Conservation (phyloP, 192 early-diverging fungal species). For the Dimargaris verticillata region DNA sequence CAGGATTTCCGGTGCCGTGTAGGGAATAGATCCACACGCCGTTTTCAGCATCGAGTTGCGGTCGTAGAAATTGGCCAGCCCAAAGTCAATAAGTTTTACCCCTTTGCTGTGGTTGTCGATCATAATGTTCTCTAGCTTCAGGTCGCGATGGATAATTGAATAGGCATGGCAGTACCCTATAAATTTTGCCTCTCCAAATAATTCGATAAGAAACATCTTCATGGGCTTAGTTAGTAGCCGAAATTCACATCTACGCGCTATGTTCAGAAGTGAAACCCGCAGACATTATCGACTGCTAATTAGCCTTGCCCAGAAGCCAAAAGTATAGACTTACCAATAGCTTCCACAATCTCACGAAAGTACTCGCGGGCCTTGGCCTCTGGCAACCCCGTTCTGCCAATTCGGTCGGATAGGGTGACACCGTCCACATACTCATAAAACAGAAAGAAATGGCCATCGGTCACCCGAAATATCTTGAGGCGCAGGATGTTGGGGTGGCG, state of each 20-base stretch:
- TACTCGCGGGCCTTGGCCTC: conserved; percentile 20
- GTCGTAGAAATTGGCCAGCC: conserved; percentile 68
- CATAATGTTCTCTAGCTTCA: conserved; percentile 82
- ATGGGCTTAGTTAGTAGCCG: too few relatives aligned
- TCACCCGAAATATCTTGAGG: conserved; percentile 26
- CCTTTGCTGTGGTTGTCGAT: conserved; percentile 28
- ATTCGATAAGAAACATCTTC: too few relatives aligned
- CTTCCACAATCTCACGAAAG: conserved; percentile 24
- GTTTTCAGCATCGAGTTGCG: conserved; percentile 48
- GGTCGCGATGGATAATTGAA: conserved; percentile 69
- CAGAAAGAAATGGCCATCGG: conserved; percentile 32
- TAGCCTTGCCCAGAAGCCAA: background rate
- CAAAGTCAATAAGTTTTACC: conserved; percentile 86
- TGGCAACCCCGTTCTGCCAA: conserved; percentile 18
- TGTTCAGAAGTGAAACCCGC: too few relatives aligned
- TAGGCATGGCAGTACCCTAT: conserved; percentile 37
- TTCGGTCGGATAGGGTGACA: conserved; percentile 25
- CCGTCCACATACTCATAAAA: conserved; percentile 29
- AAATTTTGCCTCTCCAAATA: too few relatives aligned
- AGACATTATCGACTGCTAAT: too few relatives aligned
- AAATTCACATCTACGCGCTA: too few relatives aligned
- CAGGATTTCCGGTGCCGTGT: conserved; percentile 81
- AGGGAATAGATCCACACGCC: conserved; percentile 87
- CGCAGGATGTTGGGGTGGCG: conserved; percentile 29
- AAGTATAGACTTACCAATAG: conserved; percentile 13